A percentile compares a stretch with the other conserved stretches of the same genome.
phyloP scores from a whole-genome alignment of 2,329 filamentous ascomycete species.

The Cladosporium sphaerospermum region DNA sequence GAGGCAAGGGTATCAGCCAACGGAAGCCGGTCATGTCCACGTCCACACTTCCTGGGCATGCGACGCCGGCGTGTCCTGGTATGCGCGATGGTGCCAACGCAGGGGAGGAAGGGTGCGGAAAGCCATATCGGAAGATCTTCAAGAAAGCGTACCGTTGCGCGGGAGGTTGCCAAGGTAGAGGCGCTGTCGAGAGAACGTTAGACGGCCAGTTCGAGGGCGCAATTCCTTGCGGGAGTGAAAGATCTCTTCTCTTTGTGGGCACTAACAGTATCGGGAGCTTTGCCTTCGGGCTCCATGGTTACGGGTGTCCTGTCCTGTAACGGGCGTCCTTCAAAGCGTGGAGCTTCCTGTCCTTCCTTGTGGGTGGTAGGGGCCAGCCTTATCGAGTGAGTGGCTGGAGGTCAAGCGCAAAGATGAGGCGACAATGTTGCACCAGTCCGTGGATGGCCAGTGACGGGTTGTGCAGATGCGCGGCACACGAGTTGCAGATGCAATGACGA shows the following conservation, averaged over 20 bases:
- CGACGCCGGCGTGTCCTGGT: slow-evolving; percentile 11
- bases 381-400: background rate
- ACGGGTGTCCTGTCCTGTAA: slow-evolving; percentile 2
- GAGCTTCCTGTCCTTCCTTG: slow-evolving; percentile 7
- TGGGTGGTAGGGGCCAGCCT: background rate
- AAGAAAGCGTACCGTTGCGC: slow-evolving; percentile 69
- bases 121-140: slow-evolving; percentile 8
- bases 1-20: background rate
- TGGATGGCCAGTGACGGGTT: background rate
- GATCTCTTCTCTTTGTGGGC: background rate
- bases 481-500: background rate
- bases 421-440: slow-evolving; percentile 4
- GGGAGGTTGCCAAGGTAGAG: slow-evolving; percentile 98
- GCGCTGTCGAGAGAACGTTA: slow-evolving; percentile 10
- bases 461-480: background rate
- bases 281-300: slow-evolving; percentile 11
- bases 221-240: background rate
- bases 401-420: slow-evolving; percentile 9
- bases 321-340: background rate
- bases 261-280: slow-evolving; percentile 12
- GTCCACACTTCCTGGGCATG: slow-evolving; percentile 9
- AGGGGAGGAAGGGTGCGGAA: slow-evolving; percentile 1
- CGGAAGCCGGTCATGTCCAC: slow-evolving; percentile 8
- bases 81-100: slow-evolving; percentile 13
- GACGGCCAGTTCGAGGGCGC: slow-evolving; percentile 1